Base-by-base conservation (phyloP, 2,329 filamentous ascomycete genomes). In the Xylariales sp. region DNA sequence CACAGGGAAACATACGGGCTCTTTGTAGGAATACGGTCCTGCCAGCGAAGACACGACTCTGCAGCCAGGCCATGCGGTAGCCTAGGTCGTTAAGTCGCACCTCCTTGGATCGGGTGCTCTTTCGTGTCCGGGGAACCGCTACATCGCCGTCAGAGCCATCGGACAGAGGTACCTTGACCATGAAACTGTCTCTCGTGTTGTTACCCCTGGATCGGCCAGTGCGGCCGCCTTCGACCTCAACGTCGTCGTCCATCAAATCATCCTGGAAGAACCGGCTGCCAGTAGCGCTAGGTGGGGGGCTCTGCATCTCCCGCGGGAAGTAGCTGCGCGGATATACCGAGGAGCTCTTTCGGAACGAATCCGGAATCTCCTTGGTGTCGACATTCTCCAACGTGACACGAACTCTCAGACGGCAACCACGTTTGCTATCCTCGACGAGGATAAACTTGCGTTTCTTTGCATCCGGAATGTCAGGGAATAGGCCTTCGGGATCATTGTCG, bases 391-490 rank as follows among this genome's bases (percentile, higher is more conserved):
- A 79, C 46, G 86, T 93, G 36, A 96, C 90, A 44, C 90, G 85
- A 31, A 97, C 90, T 13, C 91, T 83, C 2, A 96, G 82, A 29
- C 89, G 79, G 35, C 80, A 83, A 37, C 84, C 85, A 24, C 88
- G 83, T 45, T 89, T 85, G 37, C 80, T 82, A 60, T 97, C 91
- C 49, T 96, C 90, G 19, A 97, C 89, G 8, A 97, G 78, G 50
- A 97, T 95, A 62, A 97, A 97, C 63, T 96, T 97, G 57, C 91
- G 85, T 55, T 88, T 88, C 67, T 95, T 95, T 37, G 84, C 82
- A 54, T 93, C 88, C 2, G 90, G 89, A 37, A 95, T 76, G 48
- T 93, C 85, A 33, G 88, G 88, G 60, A 96, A 96, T 30, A 96
- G 77, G 33, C 81, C 80, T 13, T 81, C 76, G 37, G 83, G 67